Base-by-base conservation (phyloP, 148 eudicot genomes). In the Rhododendron kiyosumense region DNA sequence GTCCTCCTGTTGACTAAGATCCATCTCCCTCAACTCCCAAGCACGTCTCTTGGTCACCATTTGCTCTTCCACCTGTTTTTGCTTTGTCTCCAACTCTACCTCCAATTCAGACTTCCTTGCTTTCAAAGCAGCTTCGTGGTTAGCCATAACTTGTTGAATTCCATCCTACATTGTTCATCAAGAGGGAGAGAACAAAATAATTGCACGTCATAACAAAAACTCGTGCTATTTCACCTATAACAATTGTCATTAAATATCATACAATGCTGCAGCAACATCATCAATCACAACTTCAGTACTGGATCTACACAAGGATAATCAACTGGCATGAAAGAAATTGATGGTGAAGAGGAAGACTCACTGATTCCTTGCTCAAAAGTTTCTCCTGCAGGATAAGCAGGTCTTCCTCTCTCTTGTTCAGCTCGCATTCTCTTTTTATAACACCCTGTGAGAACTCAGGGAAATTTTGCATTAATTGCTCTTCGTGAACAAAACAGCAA, bases 1-100 rank as follows among this genome's bases (percentile, higher is more conserved):
- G 48, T 95, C 99, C 88, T 95, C 95, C 18, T 87, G 88, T 36
- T 94, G 95, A 86, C 87, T 91, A 84, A 96, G 89, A 88, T 96
- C 97, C 85, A 96, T 84, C 88, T 96, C 99, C 79, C 84, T 95
- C 90, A 96, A 91, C 85, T 96, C 99, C 96, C 97, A 94, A 84
- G 91, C 91, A 86, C 98, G 92, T 90, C 96, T 92, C 88, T 91
- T 96, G 76, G 85, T 86, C 89, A 95, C 92, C 87, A 94, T 90
- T 46, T 95, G 94, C 76, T 95, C 95, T 61, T 95, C 97, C 82
- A 89, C 90, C 84, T 83, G 84, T 87, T 91, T 95, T 61, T 89
- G 94, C 84, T 90, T 95, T 87, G 77, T 87, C 84, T 87, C 88
- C 74, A 94, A 82, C 85, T 95, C 95, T 45, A 91, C 91, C 79